phyloP scores from a whole-genome alignment of 768 basidiomycete genomes.

The Boletus rufocinnamomeus region DNA sequence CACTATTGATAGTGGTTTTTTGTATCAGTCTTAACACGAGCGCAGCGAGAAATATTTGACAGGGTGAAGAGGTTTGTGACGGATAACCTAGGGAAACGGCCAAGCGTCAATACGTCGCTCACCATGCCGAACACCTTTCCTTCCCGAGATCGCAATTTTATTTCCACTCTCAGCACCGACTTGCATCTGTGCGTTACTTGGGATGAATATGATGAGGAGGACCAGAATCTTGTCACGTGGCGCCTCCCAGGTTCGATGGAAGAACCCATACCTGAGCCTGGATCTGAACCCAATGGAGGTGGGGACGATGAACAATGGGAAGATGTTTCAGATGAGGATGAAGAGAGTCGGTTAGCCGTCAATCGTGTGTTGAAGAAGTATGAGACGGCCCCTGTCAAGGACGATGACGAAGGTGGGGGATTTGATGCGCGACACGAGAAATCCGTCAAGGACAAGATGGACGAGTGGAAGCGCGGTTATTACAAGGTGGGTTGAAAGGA shows the following conservation, averaged over 20 bases:
- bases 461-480: conserved; percentile 88
- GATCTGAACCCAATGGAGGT: conserved; percentile 41
- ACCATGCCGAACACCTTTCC: conserved; percentile 78
- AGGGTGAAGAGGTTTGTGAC: conserved; percentile 76
- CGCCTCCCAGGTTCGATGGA: conserved; percentile 52
- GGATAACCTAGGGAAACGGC: conserved; percentile 38
- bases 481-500: conserved; percentile 73
- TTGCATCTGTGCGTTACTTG: conserved; percentile 80
- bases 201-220: conserved; percentile 91
- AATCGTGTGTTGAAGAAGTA: conserved; percentile 87
- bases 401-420: conserved; percentile 68
- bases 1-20: neutral
- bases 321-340: conserved; percentile 54
- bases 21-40: conserved; percentile 60
- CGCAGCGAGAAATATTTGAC: conserved; percentile 79
- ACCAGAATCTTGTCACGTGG: conserved; percentile 74
- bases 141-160: conserved; percentile 78
- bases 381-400: conserved; percentile 74
- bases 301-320: conserved; percentile 53
- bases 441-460: conserved; percentile 79
- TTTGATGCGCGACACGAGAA: conserved; percentile 81
- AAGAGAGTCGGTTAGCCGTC: conserved; percentile 71
- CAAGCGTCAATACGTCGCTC: conserved; percentile 43
- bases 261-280: conserved; percentile 36
- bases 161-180: conserved; percentile 72